These are phyloP conservation scores for Osmanthus fragrans DNA, from an alignment of 257 asterid species.

Conservation along the genomic window DNA sequence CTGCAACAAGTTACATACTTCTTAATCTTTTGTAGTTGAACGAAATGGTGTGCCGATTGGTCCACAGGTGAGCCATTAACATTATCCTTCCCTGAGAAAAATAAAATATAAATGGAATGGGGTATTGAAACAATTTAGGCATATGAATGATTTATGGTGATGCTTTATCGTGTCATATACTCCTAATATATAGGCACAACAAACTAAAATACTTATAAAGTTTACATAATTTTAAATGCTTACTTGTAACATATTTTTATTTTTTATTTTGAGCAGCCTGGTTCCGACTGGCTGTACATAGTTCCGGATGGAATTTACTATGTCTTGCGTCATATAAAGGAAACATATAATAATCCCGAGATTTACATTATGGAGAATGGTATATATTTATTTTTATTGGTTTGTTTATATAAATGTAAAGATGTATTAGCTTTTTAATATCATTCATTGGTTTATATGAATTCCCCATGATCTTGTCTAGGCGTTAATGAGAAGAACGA, in stretches of 20 bases:
- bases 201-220: neutral
- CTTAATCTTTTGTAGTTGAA: neutral
- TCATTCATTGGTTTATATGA: neutral
- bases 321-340: conserved; percentile 7
- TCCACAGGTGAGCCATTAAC: neutral
- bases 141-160: neutral
- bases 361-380: conserved; percentile 36
- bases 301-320: conserved; percentile 23
- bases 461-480: neutral
- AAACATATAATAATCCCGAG: conserved; percentile 18
- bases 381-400: neutral
- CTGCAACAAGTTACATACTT: neutral
- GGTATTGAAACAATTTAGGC: too few species aligned
- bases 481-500: conserved; percentile 25
- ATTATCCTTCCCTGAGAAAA: neutral
- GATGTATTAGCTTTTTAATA: neutral
- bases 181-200: neutral
- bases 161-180: neutral
- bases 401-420: neutral
- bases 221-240: neutral
- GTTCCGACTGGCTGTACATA: conserved; percentile 27
- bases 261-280: conserved; percentile 2
- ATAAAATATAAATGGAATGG: too few species aligned
- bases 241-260: neutral
- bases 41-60: conserved; percentile 5